A percentile compares a stretch with the other conserved stretches of the same genome.
phyloP scores from a whole-genome alignment of 192 early-diverging fungal species.

The Podila verticillata region DNA sequence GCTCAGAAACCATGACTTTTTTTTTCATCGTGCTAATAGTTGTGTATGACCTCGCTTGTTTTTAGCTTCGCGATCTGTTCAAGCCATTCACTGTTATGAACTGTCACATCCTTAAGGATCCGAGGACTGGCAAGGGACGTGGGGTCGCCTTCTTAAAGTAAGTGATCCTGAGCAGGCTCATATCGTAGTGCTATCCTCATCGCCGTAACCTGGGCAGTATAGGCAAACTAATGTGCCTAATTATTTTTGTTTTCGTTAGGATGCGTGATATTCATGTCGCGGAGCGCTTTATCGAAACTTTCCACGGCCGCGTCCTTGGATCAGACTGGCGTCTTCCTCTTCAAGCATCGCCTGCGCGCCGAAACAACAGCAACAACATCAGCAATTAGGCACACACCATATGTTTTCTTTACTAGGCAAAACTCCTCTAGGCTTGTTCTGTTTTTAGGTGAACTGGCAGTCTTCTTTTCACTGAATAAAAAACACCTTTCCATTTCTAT shows the following conservation, averaged over 20 bases:
- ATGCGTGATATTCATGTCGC: slow-evolving; percentile 22
- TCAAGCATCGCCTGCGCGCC: slow-evolving; percentile 35
- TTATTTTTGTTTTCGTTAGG: neutral
- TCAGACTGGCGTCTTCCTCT: slow-evolving; percentile 38
- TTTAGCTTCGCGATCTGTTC: slow-evolving; percentile 39
- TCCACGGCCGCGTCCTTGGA: slow-evolving; percentile 40
- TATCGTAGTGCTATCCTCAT: too few species aligned
- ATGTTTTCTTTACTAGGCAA: too few species aligned
- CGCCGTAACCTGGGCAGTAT: too few species aligned
- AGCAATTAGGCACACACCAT: too few species aligned
- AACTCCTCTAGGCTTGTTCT: too few species aligned
- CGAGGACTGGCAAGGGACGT: slow-evolving; percentile 24
- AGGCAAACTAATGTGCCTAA: too few species aligned
- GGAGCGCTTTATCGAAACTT: slow-evolving; percentile 41
- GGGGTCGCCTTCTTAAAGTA: slow-evolving; percentile 47
- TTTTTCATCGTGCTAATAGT: neutral
- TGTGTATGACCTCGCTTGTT: neutral
- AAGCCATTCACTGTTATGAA: slow-evolving; percentile 12
- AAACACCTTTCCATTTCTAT: too few species aligned
- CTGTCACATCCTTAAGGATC: slow-evolving; percentile 37
- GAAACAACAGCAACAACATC: neutral
- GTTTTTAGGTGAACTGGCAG: too few species aligned
- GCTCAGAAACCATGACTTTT: neutral
- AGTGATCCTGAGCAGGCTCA: neutral
- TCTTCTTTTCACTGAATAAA: too few species aligned